phyloP scores from a whole-genome alignment of 768 basidiomycete genomes.

The Boletus patriciae region DNA sequence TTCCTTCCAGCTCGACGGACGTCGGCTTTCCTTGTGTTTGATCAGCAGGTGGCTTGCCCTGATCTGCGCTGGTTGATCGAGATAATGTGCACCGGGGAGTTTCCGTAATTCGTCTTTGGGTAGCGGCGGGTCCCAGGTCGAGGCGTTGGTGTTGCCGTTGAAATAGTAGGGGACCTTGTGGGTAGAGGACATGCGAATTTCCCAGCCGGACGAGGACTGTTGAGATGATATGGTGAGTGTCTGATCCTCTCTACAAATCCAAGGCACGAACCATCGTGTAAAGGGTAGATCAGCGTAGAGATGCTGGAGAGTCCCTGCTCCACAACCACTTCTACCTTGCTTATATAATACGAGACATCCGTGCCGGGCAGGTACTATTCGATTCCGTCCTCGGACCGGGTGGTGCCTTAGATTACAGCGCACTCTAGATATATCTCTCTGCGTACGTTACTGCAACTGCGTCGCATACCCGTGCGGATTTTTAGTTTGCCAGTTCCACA shows the following conservation, averaged over 20 bases:
- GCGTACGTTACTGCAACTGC: conserved; percentile 19
- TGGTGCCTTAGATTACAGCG: neutral
- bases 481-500: conserved; percentile 99
- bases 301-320: neutral
- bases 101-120: conserved; percentile 55
- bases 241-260: neutral
- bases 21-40: conserved; percentile 80
- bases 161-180: conserved; percentile 84
- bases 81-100: conserved; percentile 70
- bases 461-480: conserved; percentile 74
- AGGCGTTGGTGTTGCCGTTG: conserved; percentile 67
- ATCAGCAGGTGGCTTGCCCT: conserved; percentile 95
- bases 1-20: conserved; percentile 85
- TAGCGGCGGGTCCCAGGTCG: conserved; percentile 77
- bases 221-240: conserved; percentile 8
- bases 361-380: too few relatives aligned
- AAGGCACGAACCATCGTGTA: conserved; percentile 25
- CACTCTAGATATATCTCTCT: conserved; percentile 18
- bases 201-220: conserved; percentile 52
- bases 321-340: neutral
- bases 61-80: conserved; percentile 55
- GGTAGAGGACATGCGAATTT: conserved; percentile 83
- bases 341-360: conserved; percentile 12
- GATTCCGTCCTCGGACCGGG: too few relatives aligned
- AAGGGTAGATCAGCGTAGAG: conserved; percentile 10